Evolutionary conservation across 768 basidiomycete genomes (phyloP).

Genomic region (Trametes punicea): DNA sequence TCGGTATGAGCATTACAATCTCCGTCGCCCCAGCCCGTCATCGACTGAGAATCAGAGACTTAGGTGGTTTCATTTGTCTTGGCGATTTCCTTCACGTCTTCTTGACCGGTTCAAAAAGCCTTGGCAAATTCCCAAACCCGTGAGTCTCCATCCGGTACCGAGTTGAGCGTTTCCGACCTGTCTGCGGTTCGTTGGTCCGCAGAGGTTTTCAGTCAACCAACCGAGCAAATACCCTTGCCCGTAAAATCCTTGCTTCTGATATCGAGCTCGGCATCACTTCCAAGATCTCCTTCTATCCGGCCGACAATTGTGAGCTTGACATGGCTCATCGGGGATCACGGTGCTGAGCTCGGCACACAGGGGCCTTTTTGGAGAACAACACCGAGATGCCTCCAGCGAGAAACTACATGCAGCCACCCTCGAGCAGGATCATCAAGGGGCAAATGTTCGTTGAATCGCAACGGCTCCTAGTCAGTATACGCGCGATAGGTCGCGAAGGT

Average conservation of each 20-base stretch:
- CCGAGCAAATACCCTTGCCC: slow-evolving; percentile 54
- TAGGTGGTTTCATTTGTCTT: slow-evolving; percentile 61
- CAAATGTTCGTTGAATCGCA: slow-evolving; percentile 30
- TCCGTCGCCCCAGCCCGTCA: too few relatives aligned
- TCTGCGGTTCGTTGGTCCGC: neutral
- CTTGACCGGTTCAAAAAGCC: slow-evolving; percentile 43
- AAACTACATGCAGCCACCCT: slow-evolving; percentile 33
- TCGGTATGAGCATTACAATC: slow-evolving; percentile 37
- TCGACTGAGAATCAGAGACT: neutral
- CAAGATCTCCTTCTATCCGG: slow-evolving; percentile 41
- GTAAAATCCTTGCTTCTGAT: slow-evolving; percentile 53
- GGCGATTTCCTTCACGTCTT: slow-evolving; percentile 59
- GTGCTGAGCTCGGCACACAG: slow-evolving; percentile 20
- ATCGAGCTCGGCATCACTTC: slow-evolving; percentile 43
- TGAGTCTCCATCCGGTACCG: slow-evolving; percentile 29
- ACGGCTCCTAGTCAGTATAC: slow-evolving; percentile 32
- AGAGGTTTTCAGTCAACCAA: slow-evolving; percentile 57
- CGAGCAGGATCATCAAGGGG: slow-evolving; percentile 30
- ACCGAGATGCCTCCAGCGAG: slow-evolving; percentile 22
- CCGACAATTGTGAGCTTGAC: slow-evolving; percentile 44
- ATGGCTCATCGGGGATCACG: neutral
- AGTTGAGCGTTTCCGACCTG: neutral
- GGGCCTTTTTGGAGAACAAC: slow-evolving; percentile 31
- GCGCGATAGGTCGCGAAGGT: neutral
- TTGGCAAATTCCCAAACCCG: slow-evolving; percentile 42